A percentile compares a stretch with the other conserved stretches of the same genome.
These are phyloP conservation scores for Mycena rosella DNA, from an alignment of 768 basidiomycete genomes.

Conservation along the genomic window DNA sequence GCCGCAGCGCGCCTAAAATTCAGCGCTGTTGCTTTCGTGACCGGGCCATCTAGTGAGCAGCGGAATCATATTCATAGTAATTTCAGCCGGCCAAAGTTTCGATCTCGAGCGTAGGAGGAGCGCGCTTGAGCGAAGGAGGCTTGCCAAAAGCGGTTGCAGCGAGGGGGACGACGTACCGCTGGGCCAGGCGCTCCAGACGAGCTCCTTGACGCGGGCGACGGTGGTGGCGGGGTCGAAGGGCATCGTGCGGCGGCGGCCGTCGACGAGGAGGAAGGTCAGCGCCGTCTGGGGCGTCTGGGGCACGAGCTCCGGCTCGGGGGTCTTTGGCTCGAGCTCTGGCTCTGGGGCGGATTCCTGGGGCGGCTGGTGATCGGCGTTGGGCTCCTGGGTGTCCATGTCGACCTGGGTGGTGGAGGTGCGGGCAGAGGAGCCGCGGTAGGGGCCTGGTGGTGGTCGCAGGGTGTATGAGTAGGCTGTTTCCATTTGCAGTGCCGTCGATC, in stretches of 20 bases:
- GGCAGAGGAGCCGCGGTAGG: slow-evolving; percentile 3
- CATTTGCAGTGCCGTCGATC: background rate
- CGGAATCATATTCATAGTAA: no score
- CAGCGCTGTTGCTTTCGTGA: no score
- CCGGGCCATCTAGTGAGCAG: no score
- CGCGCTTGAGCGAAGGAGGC: no score
- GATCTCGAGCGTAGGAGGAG: no score
- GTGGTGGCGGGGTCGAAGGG: slow-evolving; percentile 82
- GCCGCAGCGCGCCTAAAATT: no score
- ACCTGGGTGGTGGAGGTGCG: slow-evolving; percentile 28
- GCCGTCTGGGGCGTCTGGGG: slow-evolving; percentile 75
- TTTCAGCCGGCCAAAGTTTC: no score
- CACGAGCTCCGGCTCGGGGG: slow-evolving; percentile 36
- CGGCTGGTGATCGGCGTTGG: no score
- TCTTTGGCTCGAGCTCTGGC: background rate
- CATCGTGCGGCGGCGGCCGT: slow-evolving; percentile 77
- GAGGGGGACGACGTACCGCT: slow-evolving; percentile 71
- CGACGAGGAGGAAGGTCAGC: slow-evolving; percentile 80
- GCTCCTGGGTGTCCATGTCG: background rate
- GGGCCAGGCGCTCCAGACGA: slow-evolving; percentile 88
- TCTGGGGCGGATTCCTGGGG: background rate
- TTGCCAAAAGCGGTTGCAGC: no score
- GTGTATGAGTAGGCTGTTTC: background rate
- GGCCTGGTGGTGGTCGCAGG: background rate
- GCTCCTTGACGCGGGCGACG: slow-evolving; percentile 83